Evolutionary conservation across 768 basidiomycete species (phyloP), one percentile per base, ranked within the genome.

Genomic region (Cubamyces sp.): DNA sequence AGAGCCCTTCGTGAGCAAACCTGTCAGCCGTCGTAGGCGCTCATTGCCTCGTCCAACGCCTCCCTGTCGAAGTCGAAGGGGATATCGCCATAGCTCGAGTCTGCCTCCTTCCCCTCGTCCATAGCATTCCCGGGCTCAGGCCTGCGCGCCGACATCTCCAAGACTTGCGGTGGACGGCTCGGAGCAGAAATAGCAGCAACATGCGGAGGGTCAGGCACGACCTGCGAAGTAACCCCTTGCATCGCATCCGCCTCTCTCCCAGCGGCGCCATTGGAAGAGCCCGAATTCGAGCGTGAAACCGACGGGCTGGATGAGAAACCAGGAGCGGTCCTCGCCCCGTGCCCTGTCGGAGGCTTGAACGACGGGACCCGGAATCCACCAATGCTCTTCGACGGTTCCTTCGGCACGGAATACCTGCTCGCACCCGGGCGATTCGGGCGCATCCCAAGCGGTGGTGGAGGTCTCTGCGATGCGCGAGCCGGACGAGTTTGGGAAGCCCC

Each of bases 41-140:
- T 57, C 57, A 59, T 59, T 1, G 49, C 55, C 40, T 58, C 26
- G 16, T 65, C 54, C 12, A 67, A 15, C 0, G 42, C 52, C 25
- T 52, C 49, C 1, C 49, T 28, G 56, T 66, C 65, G 3, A 62
- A 39, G 19, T 64, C 59, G 28, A 59, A 54, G 47, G 62, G 54
- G 14, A 65, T 51, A 30, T 69, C 65, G 1, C 64, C 68, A 39
- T 59, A 67, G 40, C 68, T 69, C 47, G 68, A 66, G 46, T 69
- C 62, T 14, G 68, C 60, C 14, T 66, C 68, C 40, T 49, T 34
- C 23, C 21, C 50, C 34, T 48, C 58, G 37, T 40, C 49, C 45
- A 28, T 52, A 14, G 37, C 49, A 37, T 59, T 46, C 19, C 3
- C 19, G 18, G 62, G 62, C 25, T 63, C 62, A 18, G 62, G 39